Evolutionary conservation across 208 protist genomes (phyloP).

Genomic region (Balamuthia mandrillaris): DNA sequence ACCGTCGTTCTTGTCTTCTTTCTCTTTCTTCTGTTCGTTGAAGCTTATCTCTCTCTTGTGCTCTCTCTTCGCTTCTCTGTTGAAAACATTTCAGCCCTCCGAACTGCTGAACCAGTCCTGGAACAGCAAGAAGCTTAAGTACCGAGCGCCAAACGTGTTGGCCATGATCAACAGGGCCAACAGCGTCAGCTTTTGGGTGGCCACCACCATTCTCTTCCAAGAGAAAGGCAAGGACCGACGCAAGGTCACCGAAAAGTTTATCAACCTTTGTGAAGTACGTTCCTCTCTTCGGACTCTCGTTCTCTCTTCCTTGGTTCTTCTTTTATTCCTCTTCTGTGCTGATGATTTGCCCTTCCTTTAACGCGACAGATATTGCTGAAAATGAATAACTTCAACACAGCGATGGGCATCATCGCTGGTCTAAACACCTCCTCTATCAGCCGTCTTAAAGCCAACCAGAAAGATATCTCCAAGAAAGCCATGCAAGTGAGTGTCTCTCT

Average conservation of each 20-base stretch:
- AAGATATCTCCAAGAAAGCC: slow-evolving; percentile 43
- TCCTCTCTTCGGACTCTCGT: neutral
- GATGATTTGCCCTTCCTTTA: neutral
- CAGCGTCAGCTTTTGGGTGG: slow-evolving; percentile 65
- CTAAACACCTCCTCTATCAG: slow-evolving; percentile 55
- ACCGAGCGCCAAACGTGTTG: slow-evolving; percentile 62
- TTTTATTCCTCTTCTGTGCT: neutral
- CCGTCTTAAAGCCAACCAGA: slow-evolving; percentile 58
- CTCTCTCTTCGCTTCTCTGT: slow-evolving; percentile 13
- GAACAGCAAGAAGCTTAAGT: slow-evolving; percentile 67
- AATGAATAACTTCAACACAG: slow-evolving; percentile 59
- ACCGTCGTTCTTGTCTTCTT: neutral
- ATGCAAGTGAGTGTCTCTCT: neutral
- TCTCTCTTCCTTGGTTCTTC: neutral
- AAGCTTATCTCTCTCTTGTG: neutral
- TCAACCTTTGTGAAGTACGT: slow-evolving; percentile 52
- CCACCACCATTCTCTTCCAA: slow-evolving; percentile 52
- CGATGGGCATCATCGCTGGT: slow-evolving; percentile 61
- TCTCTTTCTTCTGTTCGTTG: neutral
- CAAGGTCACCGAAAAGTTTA: slow-evolving; percentile 58
- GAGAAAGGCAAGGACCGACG: slow-evolving; percentile 45
- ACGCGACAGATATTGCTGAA: slow-evolving; percentile 48
- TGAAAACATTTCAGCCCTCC: slow-evolving; percentile 37
- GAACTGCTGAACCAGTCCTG: slow-evolving; percentile 70
- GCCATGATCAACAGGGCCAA: slow-evolving; percentile 75